Percentiles rank a stretch among this genome's conserved stretches.
Evolutionary conservation across 192 early-diverging fungal genomes (phyloP).

Genomic region (Jimgerdemannia flammicorona): DNA sequence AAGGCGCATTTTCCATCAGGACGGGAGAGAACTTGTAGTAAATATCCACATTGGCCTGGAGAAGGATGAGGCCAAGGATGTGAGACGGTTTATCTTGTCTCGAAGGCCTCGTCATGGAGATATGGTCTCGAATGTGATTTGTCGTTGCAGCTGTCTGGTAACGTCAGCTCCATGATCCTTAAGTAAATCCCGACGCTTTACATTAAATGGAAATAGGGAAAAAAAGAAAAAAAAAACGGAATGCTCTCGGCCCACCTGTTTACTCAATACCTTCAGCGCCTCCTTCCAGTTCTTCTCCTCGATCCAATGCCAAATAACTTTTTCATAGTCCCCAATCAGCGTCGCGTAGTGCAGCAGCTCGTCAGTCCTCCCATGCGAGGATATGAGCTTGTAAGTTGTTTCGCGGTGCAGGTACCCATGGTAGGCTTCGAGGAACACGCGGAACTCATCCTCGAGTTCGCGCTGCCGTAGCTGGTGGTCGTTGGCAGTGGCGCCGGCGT

Average conservation of each 20-base stretch:
- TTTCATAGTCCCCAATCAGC: conserved; percentile 83
- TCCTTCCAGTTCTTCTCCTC: conserved; percentile 68
- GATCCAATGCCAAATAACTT: conserved; percentile 82
- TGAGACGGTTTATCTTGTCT: too few relatives aligned
- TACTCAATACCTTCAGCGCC: conserved; percentile 75
- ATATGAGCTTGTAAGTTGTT: conserved; percentile 79
- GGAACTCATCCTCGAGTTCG: conserved; percentile 65
- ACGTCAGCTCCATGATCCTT: not conserved
- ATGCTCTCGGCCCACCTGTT: conserved; percentile 49
- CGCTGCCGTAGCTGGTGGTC: conserved; percentile 55
- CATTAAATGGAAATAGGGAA: not conserved
- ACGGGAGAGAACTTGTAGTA: conserved; percentile 88
- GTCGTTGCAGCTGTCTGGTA: too few relatives aligned
- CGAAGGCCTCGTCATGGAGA: too few relatives aligned
- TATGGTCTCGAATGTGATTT: too few relatives aligned
- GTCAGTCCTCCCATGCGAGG: conserved; percentile 79
- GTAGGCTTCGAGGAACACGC: conserved; percentile 65
- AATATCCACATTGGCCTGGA: conserved; percentile 64
- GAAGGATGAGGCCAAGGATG: not conserved
- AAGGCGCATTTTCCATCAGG: conserved; percentile 82
- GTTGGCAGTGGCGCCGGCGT: conserved; percentile 39
- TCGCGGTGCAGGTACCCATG: conserved; percentile 58
- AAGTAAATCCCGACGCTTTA: not conserved
- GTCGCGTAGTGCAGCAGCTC: conserved; percentile 83
- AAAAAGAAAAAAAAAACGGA: not conserved